A percentile compares a stretch with the other conserved stretches of the same genome.
Conservation (phyloP, 179 eudicot species). For the Gypsophila paniculata region DNA sequence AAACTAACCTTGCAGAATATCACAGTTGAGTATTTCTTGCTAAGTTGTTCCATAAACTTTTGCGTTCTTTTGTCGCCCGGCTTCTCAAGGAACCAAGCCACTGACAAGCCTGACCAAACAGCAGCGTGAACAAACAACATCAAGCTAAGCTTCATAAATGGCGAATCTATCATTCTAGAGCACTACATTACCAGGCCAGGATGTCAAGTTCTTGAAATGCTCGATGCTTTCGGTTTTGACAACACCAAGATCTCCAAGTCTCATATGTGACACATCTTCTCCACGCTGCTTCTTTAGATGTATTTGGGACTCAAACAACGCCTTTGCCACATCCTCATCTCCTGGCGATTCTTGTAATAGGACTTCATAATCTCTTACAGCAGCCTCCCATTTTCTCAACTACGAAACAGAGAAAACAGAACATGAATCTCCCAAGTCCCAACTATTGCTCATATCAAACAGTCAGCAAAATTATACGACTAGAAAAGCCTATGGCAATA, state of each 20-base stretch:
- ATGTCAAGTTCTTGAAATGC: conserved; percentile 35
- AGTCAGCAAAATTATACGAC: not conserved
- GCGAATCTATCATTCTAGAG: not conserved
- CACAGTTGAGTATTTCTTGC: conserved; percentile 40
- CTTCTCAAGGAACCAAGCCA: conserved; percentile 45
- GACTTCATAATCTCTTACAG: conserved; percentile 59
- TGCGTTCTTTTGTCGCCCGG: conserved; percentile 33
- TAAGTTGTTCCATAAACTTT: conserved; percentile 41
- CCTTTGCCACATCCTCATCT: conserved; percentile 49
- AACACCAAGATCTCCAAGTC: conserved; percentile 28
- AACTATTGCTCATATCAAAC: not conserved
- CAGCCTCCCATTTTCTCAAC: conserved; percentile 67
- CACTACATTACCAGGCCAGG: conserved; percentile 48
- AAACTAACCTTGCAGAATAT: conserved; percentile 50
- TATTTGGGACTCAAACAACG: conserved; percentile 47
- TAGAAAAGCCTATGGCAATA: not conserved
- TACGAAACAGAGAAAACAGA: conserved; percentile 16
- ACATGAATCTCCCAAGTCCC: not conserved
- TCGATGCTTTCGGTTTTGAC: conserved; percentile 36
- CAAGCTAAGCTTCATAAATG: not conserved
- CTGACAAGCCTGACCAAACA: conserved; percentile 41
- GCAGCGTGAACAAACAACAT: not conserved
- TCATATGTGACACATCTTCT: conserved; percentile 28
- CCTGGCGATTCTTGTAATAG: conserved; percentile 53
- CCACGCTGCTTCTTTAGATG: conserved; percentile 42